These are phyloP conservation scores for Epichloe elymi DNA, from an alignment of 2,329 filamentous ascomycete species.

Conservation along the genomic window DNA sequence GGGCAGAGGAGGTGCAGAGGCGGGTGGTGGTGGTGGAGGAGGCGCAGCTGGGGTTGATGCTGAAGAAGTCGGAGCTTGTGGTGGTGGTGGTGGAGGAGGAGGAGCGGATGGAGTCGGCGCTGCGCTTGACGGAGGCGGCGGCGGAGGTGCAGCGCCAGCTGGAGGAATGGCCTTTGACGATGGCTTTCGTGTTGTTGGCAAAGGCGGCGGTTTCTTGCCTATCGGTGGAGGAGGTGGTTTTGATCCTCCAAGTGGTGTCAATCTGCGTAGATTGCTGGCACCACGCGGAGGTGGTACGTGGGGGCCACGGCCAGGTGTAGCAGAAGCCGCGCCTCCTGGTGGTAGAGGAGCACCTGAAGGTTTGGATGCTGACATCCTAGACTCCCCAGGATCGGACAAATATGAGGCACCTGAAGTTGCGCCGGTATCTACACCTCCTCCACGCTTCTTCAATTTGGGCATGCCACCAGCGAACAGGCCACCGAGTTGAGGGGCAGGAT, in stretches of 20 bases:
- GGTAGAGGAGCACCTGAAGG: slow-evolving; percentile 45
- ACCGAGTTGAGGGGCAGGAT: slow-evolving; percentile 60
- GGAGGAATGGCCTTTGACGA: slow-evolving; percentile 23
- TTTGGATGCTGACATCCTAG: slow-evolving; percentile 21
- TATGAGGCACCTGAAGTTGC: slow-evolving; percentile 51
- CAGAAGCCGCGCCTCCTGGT: slow-evolving; percentile 45
- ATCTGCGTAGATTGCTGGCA: slow-evolving; percentile 41
- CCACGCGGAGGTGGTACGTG: slow-evolving; percentile 31
- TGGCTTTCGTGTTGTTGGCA: slow-evolving; percentile 47
- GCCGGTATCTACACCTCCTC: slow-evolving; percentile 65
- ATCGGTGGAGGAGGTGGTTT: slow-evolving; percentile 57
- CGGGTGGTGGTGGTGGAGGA: slow-evolving; percentile 25
- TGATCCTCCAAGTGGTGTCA: slow-evolving; percentile 24
- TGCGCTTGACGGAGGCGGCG: slow-evolving; percentile 20
- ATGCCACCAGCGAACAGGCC: slow-evolving; percentile 90
- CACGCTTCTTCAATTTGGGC: slow-evolving; percentile 82
- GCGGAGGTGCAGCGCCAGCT: slow-evolving; percentile 22
- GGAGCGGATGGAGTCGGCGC: slow-evolving; percentile 29
- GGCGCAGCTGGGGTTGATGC: slow-evolving; percentile 24
- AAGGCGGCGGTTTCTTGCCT: slow-evolving; percentile 60
- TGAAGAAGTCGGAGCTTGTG: slow-evolving; percentile 32
- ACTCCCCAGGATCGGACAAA: slow-evolving; percentile 57
- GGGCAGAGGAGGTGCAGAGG: slow-evolving; percentile 6
- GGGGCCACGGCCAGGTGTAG: slow-evolving; percentile 35
- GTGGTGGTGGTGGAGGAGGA: slow-evolving; percentile 25